Evolutionary conservation across 352 stramenopile genomes (phyloP).

Genomic region (Phytopythium litorale): DNA sequence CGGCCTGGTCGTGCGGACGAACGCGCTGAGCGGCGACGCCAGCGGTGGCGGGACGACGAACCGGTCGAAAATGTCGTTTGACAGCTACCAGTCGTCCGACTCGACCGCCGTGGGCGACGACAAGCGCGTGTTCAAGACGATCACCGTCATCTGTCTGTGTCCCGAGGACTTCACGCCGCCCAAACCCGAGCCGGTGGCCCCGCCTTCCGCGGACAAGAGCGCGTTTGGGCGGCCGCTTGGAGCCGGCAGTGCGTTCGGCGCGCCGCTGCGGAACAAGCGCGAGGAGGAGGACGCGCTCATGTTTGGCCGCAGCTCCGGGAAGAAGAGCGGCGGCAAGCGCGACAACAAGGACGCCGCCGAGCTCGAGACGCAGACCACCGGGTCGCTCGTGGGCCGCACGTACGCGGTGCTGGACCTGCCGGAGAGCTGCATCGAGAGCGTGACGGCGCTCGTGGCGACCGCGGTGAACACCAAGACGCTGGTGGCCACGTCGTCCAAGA

Average conservation of each 20-base stretch:
- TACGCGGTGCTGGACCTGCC: slow-evolving; percentile 74
- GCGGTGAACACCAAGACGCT: slow-evolving; percentile 64
- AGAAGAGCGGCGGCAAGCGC: slow-evolving; percentile 19
- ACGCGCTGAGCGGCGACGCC: slow-evolving; percentile 16
- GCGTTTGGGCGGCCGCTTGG: background rate
- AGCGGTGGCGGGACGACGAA: slow-evolving; percentile 9
- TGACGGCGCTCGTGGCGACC: slow-evolving; percentile 40
- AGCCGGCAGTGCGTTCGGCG: slow-evolving; percentile 12
- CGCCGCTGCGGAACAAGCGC: slow-evolving; percentile 50
- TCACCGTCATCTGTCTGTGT: slow-evolving; percentile 70
- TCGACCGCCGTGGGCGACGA: background rate
- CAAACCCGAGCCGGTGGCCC: slow-evolving; percentile 14
- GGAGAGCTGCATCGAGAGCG: slow-evolving; percentile 71
- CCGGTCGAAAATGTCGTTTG: slow-evolving; percentile 48
- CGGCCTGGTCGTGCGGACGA: slow-evolving; percentile 62
- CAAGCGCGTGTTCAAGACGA: slow-evolving; percentile 65
- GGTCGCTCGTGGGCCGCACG: slow-evolving; percentile 51
- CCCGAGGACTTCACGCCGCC: slow-evolving; percentile 60
- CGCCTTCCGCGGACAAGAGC: background rate
- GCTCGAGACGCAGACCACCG: slow-evolving; percentile 50
- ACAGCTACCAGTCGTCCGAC: slow-evolving; percentile 16
- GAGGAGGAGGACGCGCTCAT: slow-evolving; percentile 47
- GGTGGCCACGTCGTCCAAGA: slow-evolving; percentile 56
- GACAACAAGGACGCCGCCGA: slow-evolving; percentile 34
- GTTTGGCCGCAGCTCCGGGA: slow-evolving; percentile 20